Percentiles rank a stretch among this genome's conserved stretches.
Conservation (phyloP, 2,329 filamentous ascomycete genomes). For the Scedosporium boydii region DNA sequence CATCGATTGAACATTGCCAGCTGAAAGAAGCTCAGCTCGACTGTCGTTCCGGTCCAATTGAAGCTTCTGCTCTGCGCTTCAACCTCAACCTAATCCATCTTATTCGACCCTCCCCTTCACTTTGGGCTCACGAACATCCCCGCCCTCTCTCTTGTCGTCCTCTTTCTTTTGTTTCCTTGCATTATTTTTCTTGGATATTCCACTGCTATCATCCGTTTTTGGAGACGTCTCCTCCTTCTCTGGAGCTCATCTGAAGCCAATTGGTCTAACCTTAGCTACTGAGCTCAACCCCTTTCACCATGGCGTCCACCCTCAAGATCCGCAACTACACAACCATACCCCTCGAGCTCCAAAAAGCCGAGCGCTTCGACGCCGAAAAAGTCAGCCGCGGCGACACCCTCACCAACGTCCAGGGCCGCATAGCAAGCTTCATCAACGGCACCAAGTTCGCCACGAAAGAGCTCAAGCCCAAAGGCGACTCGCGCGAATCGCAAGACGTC, state of each 20-base stretch:
- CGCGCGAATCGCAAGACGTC: slow-evolving; percentile 52
- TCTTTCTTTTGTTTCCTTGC: not conserved
- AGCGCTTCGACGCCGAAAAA: slow-evolving; percentile 55
- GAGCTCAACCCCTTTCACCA: slow-evolving; percentile 5
- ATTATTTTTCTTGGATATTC: not conserved
- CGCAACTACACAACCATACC: slow-evolving; percentile 71
- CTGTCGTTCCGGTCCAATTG: too few species aligned
- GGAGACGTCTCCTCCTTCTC: not conserved
- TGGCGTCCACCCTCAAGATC: slow-evolving; percentile 50
- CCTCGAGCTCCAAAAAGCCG: slow-evolving; percentile 63
- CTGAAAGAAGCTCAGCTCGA: not conserved
- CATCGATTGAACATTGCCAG: slow-evolving; percentile 1
- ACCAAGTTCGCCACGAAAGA: slow-evolving; percentile 22
- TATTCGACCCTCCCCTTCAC: not conserved
- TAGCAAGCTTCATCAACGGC: slow-evolving; percentile 35
- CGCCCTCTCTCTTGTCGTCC: not conserved
- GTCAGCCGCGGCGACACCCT: slow-evolving; percentile 32
- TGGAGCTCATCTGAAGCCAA: not conserved
- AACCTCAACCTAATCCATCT: not conserved
- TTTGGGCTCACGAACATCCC: not conserved
- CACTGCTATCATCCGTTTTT: not conserved
- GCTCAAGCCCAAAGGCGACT: slow-evolving; percentile 41
- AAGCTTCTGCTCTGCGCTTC: not conserved
- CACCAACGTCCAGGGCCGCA: slow-evolving; percentile 31
- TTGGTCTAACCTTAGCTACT: not conserved